Evolutionary conservation across 495 filamentous ascomycete species (phyloP).

Genomic region (Tuber magnatum): DNA sequence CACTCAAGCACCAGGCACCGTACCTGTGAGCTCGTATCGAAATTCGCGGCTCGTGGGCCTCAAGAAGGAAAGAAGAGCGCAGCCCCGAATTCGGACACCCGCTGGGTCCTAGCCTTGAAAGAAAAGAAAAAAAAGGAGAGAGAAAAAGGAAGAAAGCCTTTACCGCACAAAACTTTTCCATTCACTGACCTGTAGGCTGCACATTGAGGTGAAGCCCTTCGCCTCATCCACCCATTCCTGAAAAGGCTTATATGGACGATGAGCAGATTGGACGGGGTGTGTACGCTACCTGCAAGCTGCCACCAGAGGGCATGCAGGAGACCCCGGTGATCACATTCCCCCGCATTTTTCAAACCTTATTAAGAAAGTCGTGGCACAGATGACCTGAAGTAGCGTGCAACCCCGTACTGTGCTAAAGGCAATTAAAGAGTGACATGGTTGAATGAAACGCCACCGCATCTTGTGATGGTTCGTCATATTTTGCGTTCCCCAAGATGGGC

Average conservation of each 20-base stretch:
- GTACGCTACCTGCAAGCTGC: neutral
- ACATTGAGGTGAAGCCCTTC: neutral
- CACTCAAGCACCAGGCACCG: neutral
- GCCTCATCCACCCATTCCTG: neutral
- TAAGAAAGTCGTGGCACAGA: neutral
- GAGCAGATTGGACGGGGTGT: neutral
- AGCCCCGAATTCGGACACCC: neutral
- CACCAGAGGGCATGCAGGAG: conserved; percentile 1
- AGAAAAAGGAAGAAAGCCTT: too few species aligned
- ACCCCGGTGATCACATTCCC: conserved; percentile 7
- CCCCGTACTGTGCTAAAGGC: neutral
- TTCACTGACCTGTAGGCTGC: neutral
- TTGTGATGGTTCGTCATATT: neutral
- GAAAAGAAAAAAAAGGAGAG: neutral
- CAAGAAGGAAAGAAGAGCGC: neutral
- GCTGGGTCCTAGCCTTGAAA: neutral
- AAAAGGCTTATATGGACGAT: neutral
- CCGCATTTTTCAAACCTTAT: neutral
- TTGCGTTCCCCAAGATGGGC: neutral
- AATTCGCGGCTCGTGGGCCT: neutral
- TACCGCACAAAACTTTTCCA: neutral
- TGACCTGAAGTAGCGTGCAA: neutral
- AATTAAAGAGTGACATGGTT: neutral
- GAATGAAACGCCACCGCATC: neutral
- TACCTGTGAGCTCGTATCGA: neutral